Percentiles rank a stretch among this genome's conserved stretches.
These are phyloP conservation scores for Heliamphora pulchella DNA, from an alignment of 179 eudicot species.

Conservation along the genomic window DNA sequence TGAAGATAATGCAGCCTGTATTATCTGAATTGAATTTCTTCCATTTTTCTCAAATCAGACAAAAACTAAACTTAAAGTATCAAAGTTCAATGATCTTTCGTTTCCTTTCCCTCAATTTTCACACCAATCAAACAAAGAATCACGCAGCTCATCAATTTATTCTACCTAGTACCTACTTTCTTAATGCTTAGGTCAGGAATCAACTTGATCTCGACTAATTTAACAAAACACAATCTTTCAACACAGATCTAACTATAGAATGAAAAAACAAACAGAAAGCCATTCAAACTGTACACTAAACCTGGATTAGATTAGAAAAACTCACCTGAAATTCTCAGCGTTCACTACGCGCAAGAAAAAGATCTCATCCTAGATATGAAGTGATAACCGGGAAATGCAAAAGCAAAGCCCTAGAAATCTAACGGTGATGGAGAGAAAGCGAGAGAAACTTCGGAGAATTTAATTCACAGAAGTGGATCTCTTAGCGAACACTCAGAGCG, in stretches of 20 bases:
- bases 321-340: conserved; percentile 30
- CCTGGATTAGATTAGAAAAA: conserved; percentile 11
- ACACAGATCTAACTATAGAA: conserved; percentile 21
- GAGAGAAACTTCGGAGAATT: background rate
- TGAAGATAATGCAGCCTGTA: too few species aligned
- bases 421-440: background rate
- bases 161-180: background rate
- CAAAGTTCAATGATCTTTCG: background rate
- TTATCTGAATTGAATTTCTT: too few species aligned
- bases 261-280: background rate
- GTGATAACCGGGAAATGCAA: conserved; percentile 12
- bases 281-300: background rate
- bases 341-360: conserved; percentile 14
- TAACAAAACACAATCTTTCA: conserved; percentile 2
- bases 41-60: too few species aligned
- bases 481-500: too few species aligned
- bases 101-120: background rate
- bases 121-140: background rate
- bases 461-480: too few species aligned
- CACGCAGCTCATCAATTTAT: background rate
- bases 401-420: conserved; percentile 29
- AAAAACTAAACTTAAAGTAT: background rate
- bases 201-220: conserved; percentile 18
- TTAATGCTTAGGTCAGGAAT: background rate
- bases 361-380: conserved; percentile 14